phyloP scores from a whole-genome alignment of 2,329 filamentous ascomycete species.

The Eurotiales sp. region DNA sequence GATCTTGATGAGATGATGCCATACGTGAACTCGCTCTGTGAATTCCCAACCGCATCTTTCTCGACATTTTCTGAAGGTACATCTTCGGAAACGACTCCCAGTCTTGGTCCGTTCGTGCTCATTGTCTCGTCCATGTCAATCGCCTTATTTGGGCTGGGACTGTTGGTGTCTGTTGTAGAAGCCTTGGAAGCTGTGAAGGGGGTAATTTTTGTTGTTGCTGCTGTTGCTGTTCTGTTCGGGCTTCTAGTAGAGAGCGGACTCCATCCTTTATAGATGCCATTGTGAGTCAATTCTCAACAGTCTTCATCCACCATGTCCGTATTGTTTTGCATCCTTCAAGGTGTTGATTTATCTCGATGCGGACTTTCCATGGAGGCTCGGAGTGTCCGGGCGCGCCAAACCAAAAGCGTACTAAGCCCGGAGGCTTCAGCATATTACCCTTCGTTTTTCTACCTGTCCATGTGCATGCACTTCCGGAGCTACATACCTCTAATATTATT shows the following conservation, averaged over 20 bases:
- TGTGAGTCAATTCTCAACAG: neutral
- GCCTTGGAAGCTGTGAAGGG: too few relatives aligned
- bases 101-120: conserved; percentile 5
- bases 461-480: too few relatives aligned
- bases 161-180: neutral
- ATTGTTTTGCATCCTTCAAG: too few relatives aligned
- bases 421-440: too few relatives aligned
- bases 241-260: neutral
- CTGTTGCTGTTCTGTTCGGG: neutral
- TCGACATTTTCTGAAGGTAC: neutral
- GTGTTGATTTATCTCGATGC: too few relatives aligned
- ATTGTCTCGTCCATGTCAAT: too few relatives aligned
- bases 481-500: too few relatives aligned
- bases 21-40: conserved; percentile 25
- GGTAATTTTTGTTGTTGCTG: too few relatives aligned
- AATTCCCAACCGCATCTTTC: neutral
- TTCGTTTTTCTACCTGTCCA: too few relatives aligned
- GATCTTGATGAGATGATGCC: neutral
- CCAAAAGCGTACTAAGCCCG: neutral
- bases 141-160: too few relatives aligned
- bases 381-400: conserved; percentile 1
- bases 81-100: neutral
- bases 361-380: conserved; percentile 27
- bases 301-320: neutral
- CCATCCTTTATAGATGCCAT: conserved; percentile 1